Evolutionary conservation across 2,329 filamentous ascomycete species (phyloP).

Genomic region (Botrytis galanthina): DNA sequence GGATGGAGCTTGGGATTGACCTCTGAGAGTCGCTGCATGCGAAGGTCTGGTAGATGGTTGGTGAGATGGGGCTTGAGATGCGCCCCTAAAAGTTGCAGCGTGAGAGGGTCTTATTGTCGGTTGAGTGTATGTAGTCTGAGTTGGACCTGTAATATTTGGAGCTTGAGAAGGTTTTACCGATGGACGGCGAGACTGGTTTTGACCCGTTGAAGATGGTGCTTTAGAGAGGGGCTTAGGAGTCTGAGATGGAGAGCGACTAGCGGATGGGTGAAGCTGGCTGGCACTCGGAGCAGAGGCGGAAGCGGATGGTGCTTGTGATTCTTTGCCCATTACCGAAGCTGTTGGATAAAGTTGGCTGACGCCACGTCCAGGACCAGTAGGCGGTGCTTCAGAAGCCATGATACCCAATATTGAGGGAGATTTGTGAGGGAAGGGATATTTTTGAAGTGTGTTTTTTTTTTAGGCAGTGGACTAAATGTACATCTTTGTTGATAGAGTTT

Average conservation of each 20-base stretch:
- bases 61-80: not conserved
- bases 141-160: not conserved
- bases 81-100: not conserved
- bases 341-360: constrained; percentile 6
- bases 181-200: not conserved
- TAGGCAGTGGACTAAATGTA: not conserved
- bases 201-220: not conserved
- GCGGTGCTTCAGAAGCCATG: constrained; percentile 7
- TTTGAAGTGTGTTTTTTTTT: not conserved
- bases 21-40: not conserved
- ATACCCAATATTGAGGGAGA: not conserved
- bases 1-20: not conserved
- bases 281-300: not conserved
- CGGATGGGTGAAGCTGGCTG: not conserved
- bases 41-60: not conserved
- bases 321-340: not conserved
- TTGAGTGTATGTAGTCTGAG: not conserved
- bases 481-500: too few relatives aligned
- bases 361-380: not conserved
- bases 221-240: not conserved
- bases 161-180: not conserved
- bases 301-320: not conserved
- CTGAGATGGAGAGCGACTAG: not conserved
- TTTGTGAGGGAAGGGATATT: too few relatives aligned
- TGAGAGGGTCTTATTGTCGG: not conserved